Base-by-base conservation (phyloP, 139 green algal species). In the Monoraphidium neglectum region DNA sequence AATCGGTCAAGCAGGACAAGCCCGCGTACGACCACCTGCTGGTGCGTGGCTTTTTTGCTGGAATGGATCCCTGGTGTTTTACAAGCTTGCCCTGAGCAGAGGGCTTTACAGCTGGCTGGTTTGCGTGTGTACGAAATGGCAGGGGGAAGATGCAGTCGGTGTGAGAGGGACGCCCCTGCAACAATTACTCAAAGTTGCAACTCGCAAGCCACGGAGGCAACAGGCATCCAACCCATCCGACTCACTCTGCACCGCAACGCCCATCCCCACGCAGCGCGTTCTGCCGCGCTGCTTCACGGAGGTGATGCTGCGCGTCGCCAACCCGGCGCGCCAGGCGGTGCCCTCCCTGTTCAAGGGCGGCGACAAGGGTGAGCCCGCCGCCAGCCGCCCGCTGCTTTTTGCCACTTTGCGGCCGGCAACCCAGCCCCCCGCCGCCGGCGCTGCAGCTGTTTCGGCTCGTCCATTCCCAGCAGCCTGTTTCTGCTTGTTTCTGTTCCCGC, bases 221-320 rank as follows among this genome's bases (percentile, higher is more conserved):
- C 43, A 8, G 8, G 8, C 43, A 51, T 12, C 43, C 43, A 8
- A 21, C 43, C 43, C 43, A 8, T 21, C 43, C 43, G 8, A 8
- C 43, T 12, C 8, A 51, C 8, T 12, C 43, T 12, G 8, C 43
- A 8, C 43, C 43, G 8, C 8, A 51, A 8, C 43, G 8, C 43
- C 43, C 43, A 51, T 12, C 43, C 43, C 43, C 43, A n/a, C n/a
- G n/a, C 43, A 51, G 72, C 79, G 83, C 10, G 79, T 88, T 47
- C 67, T 88, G 72, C 83, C 83, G 10, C 76, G 83, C 49, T 84
- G 79, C 77, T 88, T 88, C 79, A 84, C 79, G 1, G 83, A 88
- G 76, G 76, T 87, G n/a, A 84, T 84, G 78, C 72, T 77, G 47
- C 78, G 78, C 56, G 62, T 84, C 12, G 72, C 67, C 36, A 84